A percentile compares a stretch with the other conserved stretches of the same genome.
Evolutionary conservation across 306 rosid genomes (phyloP).

Genomic region (Neltuma alba): DNA sequence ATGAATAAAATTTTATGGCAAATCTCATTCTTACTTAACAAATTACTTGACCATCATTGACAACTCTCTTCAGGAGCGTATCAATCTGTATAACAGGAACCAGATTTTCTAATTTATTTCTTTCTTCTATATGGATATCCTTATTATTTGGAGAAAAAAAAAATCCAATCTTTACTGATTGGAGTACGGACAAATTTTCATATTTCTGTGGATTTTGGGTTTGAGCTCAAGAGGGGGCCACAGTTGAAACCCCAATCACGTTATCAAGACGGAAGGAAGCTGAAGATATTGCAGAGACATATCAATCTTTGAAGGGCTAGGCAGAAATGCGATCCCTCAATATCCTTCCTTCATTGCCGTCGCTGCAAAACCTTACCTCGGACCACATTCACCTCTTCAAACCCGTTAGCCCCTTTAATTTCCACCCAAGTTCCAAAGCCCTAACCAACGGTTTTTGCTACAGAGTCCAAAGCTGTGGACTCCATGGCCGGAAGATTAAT

Average conservation of each 20-base stretch:
- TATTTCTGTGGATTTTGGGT: background rate
- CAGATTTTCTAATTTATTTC: too few species aligned
- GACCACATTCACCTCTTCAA: constrained; percentile 43
- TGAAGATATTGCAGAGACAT: background rate
- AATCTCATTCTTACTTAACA: too few species aligned
- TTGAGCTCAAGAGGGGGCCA: background rate
- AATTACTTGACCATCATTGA: too few species aligned
- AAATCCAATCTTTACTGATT: too few species aligned
- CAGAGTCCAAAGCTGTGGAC: constrained; percentile 18
- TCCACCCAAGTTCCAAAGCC: constrained; percentile 31
- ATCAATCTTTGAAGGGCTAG: background rate
- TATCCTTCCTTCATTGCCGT: constrained; percentile 47
- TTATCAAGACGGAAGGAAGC: background rate
- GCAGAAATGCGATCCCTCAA: constrained; percentile 66
- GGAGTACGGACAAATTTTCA: background rate
- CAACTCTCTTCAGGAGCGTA: too few species aligned
- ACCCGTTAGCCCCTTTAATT: constrained; percentile 39
- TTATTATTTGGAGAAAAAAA: too few species aligned
- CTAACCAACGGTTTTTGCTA: constrained; percentile 1
- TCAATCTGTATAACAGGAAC: too few species aligned
- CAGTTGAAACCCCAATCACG: background rate
- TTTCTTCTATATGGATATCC: too few species aligned
- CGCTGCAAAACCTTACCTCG: constrained; percentile 47
- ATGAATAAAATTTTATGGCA: too few species aligned
- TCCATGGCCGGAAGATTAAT: constrained; percentile 38